Conservation (phyloP, 2,329 filamentous ascomycete species). For the Microascus cirrosus region DNA sequence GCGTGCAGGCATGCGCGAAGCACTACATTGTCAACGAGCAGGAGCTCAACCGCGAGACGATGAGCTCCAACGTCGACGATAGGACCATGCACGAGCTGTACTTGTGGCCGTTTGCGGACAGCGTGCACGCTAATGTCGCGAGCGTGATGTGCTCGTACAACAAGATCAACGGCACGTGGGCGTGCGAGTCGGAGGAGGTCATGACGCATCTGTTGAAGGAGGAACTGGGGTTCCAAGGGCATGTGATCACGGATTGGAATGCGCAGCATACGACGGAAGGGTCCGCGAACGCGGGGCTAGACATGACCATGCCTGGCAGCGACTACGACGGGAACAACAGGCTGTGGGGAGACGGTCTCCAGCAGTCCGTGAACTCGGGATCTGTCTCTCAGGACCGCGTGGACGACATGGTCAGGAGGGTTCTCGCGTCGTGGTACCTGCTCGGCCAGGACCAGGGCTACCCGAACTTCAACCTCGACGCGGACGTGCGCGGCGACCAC, state of each 20-base stretch:
- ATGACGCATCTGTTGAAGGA: constrained; percentile 55
- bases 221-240: constrained; percentile 62
- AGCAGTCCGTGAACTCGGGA: constrained; percentile 42
- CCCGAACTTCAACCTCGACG: constrained; percentile 41
- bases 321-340: constrained; percentile 41
- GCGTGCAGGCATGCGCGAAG: constrained; percentile 26
- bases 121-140: constrained; percentile 53
- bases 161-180: constrained; percentile 57
- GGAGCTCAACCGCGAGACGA: constrained; percentile 43
- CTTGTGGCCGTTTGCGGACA: constrained; percentile 58
- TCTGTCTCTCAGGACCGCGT: constrained; percentile 47
- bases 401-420: constrained; percentile 55
- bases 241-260: constrained; percentile 54
- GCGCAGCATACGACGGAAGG: constrained; percentile 63
- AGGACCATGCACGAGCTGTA: constrained; percentile 57
- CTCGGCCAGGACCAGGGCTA: constrained; percentile 37
- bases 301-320: constrained; percentile 74
- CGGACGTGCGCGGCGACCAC: constrained; percentile 46
- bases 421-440: constrained; percentile 52
- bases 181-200: constrained; percentile 51
- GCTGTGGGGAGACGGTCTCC: constrained; percentile 44
- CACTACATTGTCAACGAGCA: constrained; percentile 63
- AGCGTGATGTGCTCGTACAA: constrained; percentile 66
- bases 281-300: constrained; percentile 56
- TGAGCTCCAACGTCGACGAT: constrained; percentile 50